phyloP scores from a whole-genome alignment of 768 basidiomycete genomes.

The Podaxis pistillaris region DNA sequence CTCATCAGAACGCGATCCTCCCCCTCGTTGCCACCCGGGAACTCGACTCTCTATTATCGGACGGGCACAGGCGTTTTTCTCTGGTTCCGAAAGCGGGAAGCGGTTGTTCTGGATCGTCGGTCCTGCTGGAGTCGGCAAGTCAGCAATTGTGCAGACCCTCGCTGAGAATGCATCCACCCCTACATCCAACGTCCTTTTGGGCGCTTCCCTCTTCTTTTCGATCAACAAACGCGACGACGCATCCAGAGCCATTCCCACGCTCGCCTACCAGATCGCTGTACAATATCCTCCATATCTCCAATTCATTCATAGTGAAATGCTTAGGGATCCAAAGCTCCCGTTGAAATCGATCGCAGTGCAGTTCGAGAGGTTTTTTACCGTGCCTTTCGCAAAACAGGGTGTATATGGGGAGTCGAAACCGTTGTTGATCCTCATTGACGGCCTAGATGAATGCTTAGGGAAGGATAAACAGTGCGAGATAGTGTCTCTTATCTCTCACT shows the following conservation, averaged over 20 bases:
- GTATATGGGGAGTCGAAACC: background rate
- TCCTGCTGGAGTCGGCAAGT: background rate
- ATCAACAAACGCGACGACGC: background rate
- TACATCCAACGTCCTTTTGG: background rate
- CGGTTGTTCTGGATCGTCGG: background rate
- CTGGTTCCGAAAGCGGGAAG: too few relatives aligned
- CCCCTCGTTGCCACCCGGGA: background rate
- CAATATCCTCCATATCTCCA: background rate
- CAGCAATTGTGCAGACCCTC: background rate
- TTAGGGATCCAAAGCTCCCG: background rate
- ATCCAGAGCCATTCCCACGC: background rate
- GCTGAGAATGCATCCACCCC: background rate
- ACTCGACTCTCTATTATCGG: background rate
- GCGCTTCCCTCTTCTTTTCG: background rate
- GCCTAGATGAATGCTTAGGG: background rate
- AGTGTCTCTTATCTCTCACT: background rate
- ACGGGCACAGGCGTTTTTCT: background rate
- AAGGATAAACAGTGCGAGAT: background rate
- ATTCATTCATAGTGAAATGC: background rate
- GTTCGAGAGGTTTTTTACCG: background rate
- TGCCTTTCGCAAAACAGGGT: background rate
- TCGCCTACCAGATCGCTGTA: background rate
- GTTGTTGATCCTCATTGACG: background rate
- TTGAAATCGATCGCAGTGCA: background rate
- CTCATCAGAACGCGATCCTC: background rate